phyloP scores from a whole-genome alignment of 495 filamentous ascomycete genomes.

The Pyrenula aspistea region DNA sequence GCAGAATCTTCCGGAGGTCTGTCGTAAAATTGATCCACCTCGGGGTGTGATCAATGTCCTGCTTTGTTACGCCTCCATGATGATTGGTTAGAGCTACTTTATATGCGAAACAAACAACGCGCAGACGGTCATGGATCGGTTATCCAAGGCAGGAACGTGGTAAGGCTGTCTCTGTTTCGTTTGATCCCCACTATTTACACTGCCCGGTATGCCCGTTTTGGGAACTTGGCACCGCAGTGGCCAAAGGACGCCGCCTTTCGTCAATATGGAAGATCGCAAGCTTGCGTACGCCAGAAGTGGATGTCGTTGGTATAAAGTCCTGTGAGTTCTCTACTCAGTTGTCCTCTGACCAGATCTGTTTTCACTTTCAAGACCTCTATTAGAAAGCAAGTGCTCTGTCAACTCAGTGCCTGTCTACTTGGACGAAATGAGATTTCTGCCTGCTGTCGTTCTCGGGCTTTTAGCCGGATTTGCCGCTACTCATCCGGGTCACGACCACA shows the following conservation, averaged over 20 bases:
- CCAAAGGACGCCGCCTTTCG: not conserved
- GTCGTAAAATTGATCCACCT: too few species aligned
- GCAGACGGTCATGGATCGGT: too few species aligned
- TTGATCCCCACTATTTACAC: not conserved
- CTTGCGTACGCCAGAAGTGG: not conserved
- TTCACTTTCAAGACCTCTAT: not conserved
- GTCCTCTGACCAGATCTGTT: not conserved
- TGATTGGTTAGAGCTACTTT: too few species aligned
- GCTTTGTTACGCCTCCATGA: too few species aligned
- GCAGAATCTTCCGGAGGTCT: not conserved
- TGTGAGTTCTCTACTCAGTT: too few species aligned
- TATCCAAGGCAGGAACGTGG: too few species aligned
- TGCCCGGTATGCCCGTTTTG: not conserved
- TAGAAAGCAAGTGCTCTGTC: too few species aligned
- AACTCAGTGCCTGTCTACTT: too few species aligned
- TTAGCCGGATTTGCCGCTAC: constrained; percentile 6
- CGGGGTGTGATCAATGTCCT: too few species aligned
- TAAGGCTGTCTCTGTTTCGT: not conserved
- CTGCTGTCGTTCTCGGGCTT: not conserved
- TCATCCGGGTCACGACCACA: constrained; percentile 37
- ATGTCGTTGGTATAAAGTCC: not conserved
- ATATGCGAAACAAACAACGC: too few species aligned
- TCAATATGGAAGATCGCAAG: not conserved
- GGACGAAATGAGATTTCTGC: not conserved
- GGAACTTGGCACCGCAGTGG: not conserved